These are phyloP conservation scores for Rhytidhysteron rufulum DNA, from an alignment of 2,329 filamentous ascomycete genomes.

Conservation along the genomic window DNA sequence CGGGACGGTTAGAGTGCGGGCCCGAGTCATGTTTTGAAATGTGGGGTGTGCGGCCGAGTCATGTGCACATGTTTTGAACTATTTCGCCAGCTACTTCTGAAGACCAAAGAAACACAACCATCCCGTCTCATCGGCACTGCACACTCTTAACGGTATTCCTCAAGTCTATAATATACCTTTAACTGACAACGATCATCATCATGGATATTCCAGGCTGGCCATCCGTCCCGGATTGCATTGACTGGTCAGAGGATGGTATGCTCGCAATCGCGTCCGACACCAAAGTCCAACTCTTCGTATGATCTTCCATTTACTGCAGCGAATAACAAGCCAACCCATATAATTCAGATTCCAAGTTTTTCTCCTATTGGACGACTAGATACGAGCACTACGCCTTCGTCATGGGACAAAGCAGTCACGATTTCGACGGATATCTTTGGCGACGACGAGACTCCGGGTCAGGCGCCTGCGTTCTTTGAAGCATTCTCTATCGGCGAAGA, in stretches of 20 bases:
- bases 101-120: no score
- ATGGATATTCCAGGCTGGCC: no score
- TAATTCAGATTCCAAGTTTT: slow-evolving; percentile 33
- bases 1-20: no score
- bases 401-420: slow-evolving; percentile 33
- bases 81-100: no score
- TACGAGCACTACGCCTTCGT: no score
- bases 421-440: slow-evolving; percentile 53
- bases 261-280: slow-evolving; percentile 56
- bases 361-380: no score
- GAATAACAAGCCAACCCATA: slow-evolving; percentile 7
- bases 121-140: no score
- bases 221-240: slow-evolving; percentile 49
- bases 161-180: no score
- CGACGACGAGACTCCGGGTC: slow-evolving; percentile 43
- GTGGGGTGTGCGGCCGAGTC: not conserved
- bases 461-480: slow-evolving; percentile 43
- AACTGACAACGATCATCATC: no score
- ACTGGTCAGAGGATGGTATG: slow-evolving; percentile 57
- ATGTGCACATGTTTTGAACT: no score
- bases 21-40: not conserved
- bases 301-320: no score
- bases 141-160: no score
- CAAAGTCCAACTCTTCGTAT: slow-evolving; percentile 50
- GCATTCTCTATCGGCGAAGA: slow-evolving; percentile 58